phyloP scores from a whole-genome alignment of 106 monocot genomes.

The Dendrobium nobile region DNA sequence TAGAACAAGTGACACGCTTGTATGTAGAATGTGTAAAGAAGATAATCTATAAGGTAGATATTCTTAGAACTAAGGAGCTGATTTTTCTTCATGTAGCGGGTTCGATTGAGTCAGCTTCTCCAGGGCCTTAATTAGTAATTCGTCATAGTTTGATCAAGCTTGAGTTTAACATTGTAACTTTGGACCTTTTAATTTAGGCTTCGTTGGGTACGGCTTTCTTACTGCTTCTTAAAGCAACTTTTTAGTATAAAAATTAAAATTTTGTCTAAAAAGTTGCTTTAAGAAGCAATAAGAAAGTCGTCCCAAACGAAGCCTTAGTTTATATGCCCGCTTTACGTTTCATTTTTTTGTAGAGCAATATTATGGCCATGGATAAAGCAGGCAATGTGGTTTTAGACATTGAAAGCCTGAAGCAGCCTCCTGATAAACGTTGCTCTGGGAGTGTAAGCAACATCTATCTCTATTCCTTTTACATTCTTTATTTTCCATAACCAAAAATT shows the following conservation, averaged over 20 bases:
- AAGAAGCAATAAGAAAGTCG: no score
- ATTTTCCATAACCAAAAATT: neutral
- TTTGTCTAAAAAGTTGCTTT: no score
- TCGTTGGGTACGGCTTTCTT: no score
- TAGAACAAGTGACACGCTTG: no score
- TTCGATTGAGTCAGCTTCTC: no score
- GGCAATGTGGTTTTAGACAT: conserved; percentile 68
- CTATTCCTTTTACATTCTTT: neutral
- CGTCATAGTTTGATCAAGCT: neutral
- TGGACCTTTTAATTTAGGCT: neutral
- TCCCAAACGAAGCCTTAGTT: no score
- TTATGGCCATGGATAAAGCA: conserved; percentile 33
- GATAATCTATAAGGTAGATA: no score
- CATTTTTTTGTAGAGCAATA: conserved; percentile 28
- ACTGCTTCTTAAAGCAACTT: no score
- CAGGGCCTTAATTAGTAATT: neutral
- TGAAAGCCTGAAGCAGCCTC: conserved; percentile 48
- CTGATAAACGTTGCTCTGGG: conserved; percentile 56
- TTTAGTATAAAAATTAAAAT: no score
- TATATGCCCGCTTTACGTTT: neutral
- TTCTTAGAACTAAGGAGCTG: no score
- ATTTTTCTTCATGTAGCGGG: no score
- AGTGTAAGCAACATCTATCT: neutral
- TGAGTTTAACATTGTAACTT: neutral
- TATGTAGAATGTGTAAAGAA: no score